Evolutionary conservation across 2,329 filamentous ascomycete species (phyloP).

Genomic region (Achaetomium macrosporum): DNA sequence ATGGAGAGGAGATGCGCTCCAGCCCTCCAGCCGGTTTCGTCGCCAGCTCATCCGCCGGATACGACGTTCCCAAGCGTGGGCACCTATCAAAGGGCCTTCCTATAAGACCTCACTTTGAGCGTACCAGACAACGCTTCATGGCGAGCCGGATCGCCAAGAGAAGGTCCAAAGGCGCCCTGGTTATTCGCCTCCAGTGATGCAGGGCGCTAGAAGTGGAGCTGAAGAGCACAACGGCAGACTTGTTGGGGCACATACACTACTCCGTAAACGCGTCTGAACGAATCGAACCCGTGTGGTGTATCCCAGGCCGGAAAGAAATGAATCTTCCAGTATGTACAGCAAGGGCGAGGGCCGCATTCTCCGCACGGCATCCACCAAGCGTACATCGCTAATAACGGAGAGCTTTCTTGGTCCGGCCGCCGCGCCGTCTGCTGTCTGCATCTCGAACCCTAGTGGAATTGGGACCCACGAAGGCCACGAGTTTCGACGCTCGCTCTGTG

Average conservation of each 20-base stretch:
- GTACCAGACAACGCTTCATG: slow-evolving; percentile 4
- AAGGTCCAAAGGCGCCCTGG: not conserved
- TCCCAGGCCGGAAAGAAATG: slow-evolving; percentile 4
- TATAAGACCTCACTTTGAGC: slow-evolving; percentile 11
- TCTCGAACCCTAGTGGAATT: slow-evolving; percentile 5
- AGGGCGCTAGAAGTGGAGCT: slow-evolving; percentile 3
- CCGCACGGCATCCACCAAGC: slow-evolving; percentile 8
- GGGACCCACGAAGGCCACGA: slow-evolving; percentile 3
- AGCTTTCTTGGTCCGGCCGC: slow-evolving; percentile 3
- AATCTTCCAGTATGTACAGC: no score
- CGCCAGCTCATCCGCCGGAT: slow-evolving; percentile 15
- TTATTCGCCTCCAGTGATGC: not conserved
- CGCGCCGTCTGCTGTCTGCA: not conserved
- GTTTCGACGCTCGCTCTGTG: slow-evolving; percentile 6
- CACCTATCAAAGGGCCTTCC: slow-evolving; percentile 15
- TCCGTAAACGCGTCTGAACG: no score
- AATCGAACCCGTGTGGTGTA: no score
- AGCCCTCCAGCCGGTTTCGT: slow-evolving; percentile 6
- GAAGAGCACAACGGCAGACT: slow-evolving; percentile 5
- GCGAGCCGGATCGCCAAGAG: not conserved
- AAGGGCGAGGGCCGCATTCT: not conserved
- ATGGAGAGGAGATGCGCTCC: not conserved
- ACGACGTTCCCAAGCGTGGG: slow-evolving; percentile 15
- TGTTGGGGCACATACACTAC: slow-evolving; percentile 16
- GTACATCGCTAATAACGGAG: not conserved